Evolutionary conservation across 2,329 filamentous ascomycete species (phyloP).

Genomic region (Cephalotrichum gorgonifer): DNA sequence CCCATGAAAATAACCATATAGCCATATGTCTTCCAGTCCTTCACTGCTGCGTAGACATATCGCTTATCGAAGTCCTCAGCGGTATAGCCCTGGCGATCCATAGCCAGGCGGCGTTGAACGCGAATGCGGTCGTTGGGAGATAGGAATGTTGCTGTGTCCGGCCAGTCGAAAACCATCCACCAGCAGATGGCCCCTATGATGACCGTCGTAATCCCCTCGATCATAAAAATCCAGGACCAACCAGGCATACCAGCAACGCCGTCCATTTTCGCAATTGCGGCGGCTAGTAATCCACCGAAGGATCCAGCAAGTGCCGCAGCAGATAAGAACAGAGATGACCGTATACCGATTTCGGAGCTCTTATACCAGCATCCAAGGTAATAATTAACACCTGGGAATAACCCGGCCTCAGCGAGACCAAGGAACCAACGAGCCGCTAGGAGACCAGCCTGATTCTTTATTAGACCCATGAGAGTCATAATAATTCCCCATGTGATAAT

Average conservation of each 20-base stretch:
- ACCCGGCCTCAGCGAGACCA: slow-evolving; percentile 64
- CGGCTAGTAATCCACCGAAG: slow-evolving; percentile 64
- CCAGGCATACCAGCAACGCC: slow-evolving; percentile 46
- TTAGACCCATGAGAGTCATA: slow-evolving; percentile 62
- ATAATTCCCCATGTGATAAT: slow-evolving; percentile 51
- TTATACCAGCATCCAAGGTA: slow-evolving; percentile 81
- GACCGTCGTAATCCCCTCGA: slow-evolving; percentile 62
- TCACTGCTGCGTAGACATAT: slow-evolving; percentile 62
- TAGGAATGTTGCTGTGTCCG: slow-evolving; percentile 66
- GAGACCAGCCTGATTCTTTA: slow-evolving; percentile 51
- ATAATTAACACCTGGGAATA: slow-evolving; percentile 70
- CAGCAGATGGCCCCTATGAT: slow-evolving; percentile 58
- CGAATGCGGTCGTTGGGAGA: slow-evolving; percentile 57
- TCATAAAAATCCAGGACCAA: slow-evolving; percentile 58
- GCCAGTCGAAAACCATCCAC: slow-evolving; percentile 77
- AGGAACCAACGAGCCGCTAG: slow-evolving; percentile 62
- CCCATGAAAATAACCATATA: slow-evolving; percentile 73
- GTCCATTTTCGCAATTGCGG: slow-evolving; percentile 60
- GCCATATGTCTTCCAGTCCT: slow-evolving; percentile 76
- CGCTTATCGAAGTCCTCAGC: slow-evolving; percentile 65
- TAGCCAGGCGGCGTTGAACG: slow-evolving; percentile 57
- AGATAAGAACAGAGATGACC: slow-evolving; percentile 75
- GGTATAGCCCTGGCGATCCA: slow-evolving; percentile 63
- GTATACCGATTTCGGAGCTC: slow-evolving; percentile 69
- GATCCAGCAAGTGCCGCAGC: slow-evolving; percentile 71